Conservation (phyloP, 2,329 filamentous ascomycete genomes). For the Calonectria multiphialidica region DNA sequence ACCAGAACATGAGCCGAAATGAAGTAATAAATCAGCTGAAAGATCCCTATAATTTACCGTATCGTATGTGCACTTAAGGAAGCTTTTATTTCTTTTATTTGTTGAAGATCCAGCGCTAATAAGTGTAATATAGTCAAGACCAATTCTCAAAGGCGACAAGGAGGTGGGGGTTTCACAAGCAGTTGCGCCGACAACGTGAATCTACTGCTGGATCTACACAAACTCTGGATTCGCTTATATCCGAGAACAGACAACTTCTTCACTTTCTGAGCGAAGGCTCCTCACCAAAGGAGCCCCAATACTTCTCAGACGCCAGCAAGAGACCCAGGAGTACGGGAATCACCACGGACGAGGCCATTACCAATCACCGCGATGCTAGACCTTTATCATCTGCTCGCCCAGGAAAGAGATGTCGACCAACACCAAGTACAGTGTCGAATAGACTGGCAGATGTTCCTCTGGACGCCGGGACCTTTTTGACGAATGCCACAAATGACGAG, state of each 20-base stretch:
- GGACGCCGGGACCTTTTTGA: too few species aligned
- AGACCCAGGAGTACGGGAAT: not conserved
- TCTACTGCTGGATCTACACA: not conserved
- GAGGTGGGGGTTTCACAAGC: constrained; percentile 6
- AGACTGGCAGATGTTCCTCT: not conserved
- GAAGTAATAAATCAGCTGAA: too few species aligned
- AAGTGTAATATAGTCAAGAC: not conserved
- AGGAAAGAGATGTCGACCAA: not conserved
- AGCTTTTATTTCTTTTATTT: too few species aligned
- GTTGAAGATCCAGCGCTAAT: not conserved
- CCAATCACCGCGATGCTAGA: not conserved
- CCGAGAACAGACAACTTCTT: not conserved
- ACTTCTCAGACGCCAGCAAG: not conserved
- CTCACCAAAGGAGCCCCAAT: not conserved
- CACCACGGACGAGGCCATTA: not conserved
- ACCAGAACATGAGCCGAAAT: too few species aligned
- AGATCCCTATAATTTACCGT: too few species aligned
- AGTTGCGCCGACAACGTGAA: not conserved
- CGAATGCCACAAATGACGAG: not conserved
- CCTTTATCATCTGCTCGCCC: not conserved
- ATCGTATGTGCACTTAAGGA: not conserved
- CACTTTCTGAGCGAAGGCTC: not conserved
- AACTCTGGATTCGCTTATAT: not conserved
- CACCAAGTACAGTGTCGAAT: not conserved
- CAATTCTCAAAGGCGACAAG: constrained; percentile 9